Conservation (phyloP, 305 asterid species). For the Rubia tinctorum region DNA sequence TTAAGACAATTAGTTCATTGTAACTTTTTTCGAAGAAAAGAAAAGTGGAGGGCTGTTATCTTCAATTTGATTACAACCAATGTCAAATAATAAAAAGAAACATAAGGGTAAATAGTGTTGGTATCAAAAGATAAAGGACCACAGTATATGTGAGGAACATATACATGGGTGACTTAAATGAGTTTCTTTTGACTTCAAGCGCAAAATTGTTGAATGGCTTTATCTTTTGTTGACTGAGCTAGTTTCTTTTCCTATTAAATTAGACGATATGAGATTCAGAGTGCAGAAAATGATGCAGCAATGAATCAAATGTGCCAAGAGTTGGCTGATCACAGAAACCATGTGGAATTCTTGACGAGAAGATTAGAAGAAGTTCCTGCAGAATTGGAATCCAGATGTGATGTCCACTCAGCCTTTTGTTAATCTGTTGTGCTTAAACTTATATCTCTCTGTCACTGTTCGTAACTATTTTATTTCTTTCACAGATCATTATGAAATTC, state of each 20-base stretch:
- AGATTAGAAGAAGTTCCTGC: constrained; percentile 31
- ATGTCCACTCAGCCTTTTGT: constrained; percentile 12
- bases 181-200: neutral
- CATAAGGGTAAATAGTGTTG: neutral
- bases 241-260: neutral
- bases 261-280: constrained; percentile 30
- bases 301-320: constrained; percentile 31
- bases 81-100: neutral
- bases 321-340: constrained; percentile 30
- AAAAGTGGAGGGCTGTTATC: neutral
- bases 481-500: constrained; percentile 39
- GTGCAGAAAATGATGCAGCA: constrained; percentile 22
- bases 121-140: neutral
- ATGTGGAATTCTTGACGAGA: constrained; percentile 21
- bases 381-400: constrained; percentile 35
- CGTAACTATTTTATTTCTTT: constrained; percentile 3
- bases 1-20: neutral
- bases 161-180: neutral
- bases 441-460: neutral
- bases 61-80: neutral
- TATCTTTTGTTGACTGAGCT: neutral
- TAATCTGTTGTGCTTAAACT: neutral
- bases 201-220: neutral
- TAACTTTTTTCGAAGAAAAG: neutral
- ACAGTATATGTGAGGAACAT: neutral